phyloP scores from a whole-genome alignment of 2,329 filamentous ascomycete genomes.

The Lasiodiplodia sp. region DNA sequence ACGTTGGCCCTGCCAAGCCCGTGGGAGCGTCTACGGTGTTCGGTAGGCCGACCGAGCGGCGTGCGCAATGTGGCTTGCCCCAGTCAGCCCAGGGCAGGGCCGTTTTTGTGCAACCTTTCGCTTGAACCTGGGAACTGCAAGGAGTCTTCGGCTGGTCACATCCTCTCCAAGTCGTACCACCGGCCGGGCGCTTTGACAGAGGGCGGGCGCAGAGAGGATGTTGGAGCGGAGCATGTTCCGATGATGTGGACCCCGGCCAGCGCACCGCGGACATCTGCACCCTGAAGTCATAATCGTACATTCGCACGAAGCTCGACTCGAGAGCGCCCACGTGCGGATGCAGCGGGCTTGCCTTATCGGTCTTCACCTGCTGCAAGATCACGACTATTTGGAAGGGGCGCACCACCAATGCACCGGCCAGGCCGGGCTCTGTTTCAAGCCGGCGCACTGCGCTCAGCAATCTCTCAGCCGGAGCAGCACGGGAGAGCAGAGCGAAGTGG shows the following conservation, averaged over 20 bases:
- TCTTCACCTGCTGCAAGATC: constrained; percentile 6
- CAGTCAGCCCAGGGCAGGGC: neutral
- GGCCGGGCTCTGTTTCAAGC: constrained; percentile 13
- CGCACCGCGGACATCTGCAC: constrained; percentile 6
- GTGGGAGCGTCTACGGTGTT: constrained; percentile 6
- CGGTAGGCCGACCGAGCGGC: constrained; percentile 20
- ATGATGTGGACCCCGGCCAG: neutral
- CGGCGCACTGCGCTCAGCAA: neutral
- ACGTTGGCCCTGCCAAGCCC: constrained; percentile 24
- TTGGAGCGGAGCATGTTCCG: constrained; percentile 14
- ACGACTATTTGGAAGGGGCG: neutral
- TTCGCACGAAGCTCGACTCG: neutral
- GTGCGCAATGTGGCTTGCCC: constrained; percentile 16
- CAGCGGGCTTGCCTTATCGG: constrained; percentile 13
- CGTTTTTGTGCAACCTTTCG: constrained; percentile 21
- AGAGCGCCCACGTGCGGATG: constrained; percentile 21
- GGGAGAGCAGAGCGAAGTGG: constrained; percentile 9
- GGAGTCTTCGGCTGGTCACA: constrained; percentile 15
- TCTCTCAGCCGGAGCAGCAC: neutral
- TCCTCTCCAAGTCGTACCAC: constrained; percentile 14
- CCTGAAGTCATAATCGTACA: constrained; percentile 19
- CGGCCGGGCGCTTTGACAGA: neutral
- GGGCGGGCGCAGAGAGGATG: neutral
- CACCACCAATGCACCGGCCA: neutral
- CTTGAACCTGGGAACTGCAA: constrained; percentile 17